Evolutionary conservation across 305 asterid genomes (phyloP).

Genomic region (Striga hermonthica): DNA sequence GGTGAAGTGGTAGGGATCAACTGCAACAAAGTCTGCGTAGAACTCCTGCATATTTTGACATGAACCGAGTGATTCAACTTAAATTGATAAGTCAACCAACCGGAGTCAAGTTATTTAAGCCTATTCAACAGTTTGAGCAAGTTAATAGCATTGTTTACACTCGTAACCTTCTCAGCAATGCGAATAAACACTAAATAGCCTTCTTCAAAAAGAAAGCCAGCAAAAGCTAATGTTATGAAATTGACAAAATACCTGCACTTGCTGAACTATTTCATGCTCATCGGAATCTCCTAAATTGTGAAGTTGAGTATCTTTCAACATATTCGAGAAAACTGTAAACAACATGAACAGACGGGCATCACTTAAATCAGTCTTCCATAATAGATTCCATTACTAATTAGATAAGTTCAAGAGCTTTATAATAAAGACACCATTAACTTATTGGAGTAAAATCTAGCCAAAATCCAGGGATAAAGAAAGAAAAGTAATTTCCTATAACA

Average conservation of each 20-base stretch:
- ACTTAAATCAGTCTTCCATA: conserved; percentile 30
- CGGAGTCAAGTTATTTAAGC: conserved; percentile 11
- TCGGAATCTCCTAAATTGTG: conserved; percentile 94
- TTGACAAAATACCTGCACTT: conserved; percentile 67
- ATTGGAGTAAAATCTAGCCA: too few species aligned
- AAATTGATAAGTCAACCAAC: conserved; percentile 9
- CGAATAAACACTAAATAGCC: too few species aligned
- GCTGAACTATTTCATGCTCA: conserved; percentile 87
- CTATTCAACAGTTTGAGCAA: conserved; percentile 4
- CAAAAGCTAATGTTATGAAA: conserved; percentile 16
- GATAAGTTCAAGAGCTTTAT: too few species aligned
- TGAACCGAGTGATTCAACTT: conserved; percentile 12
- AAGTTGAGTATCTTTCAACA: conserved; percentile 92
- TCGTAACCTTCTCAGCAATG: too few species aligned
- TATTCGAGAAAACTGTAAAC: conserved; percentile 85
- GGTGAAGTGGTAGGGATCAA: conserved; percentile 81
- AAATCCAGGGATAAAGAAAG: too few species aligned
- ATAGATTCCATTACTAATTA: conserved; percentile 18
- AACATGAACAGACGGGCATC: conserved; percentile 3
- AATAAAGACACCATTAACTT: too few species aligned
- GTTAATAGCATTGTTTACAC: not conserved
- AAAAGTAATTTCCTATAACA: conserved; percentile 12
- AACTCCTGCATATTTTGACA: conserved; percentile 65
- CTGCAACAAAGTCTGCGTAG: conserved; percentile 92
- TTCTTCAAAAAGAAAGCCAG: too few species aligned